A percentile compares a stretch with the other conserved stretches of the same genome.
These are phyloP conservation scores for Asterochloris erici DNA, from an alignment of 139 green algal genomes.

Conservation along the genomic window DNA sequence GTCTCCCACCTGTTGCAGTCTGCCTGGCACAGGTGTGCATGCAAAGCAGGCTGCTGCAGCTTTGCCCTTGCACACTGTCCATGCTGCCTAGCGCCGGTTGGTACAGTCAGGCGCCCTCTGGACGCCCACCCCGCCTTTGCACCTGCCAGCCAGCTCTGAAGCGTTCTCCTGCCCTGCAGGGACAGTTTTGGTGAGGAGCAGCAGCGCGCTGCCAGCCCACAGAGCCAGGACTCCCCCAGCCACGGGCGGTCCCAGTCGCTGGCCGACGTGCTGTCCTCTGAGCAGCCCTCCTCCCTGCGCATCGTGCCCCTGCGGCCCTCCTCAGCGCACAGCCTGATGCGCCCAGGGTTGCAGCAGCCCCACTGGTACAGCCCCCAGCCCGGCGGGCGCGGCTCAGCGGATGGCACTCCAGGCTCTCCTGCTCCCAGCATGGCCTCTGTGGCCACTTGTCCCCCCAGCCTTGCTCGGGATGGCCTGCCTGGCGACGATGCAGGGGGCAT, in stretches of 20 bases:
- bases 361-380: background rate
- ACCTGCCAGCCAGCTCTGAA: too few relatives aligned
- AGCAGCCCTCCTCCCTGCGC: background rate
- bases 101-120: too few relatives aligned
- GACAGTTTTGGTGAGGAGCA: too few relatives aligned
- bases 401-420: too few relatives aligned
- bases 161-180: too few relatives aligned
- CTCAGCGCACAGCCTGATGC: background rate
- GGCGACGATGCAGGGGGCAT: background rate
- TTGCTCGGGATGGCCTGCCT: background rate
- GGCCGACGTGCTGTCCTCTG: background rate
- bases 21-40: too few relatives aligned
- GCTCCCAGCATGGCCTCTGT: conserved; percentile 8
- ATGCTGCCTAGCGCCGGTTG: too few relatives aligned
- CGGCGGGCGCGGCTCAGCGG: background rate
- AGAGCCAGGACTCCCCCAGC: background rate
- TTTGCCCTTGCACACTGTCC: too few relatives aligned
- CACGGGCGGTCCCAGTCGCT: background rate
- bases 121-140: too few relatives aligned
- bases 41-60: too few relatives aligned
- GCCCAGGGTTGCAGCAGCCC: background rate
- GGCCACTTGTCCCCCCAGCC: background rate
- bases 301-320: background rate
- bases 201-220: too few relatives aligned
- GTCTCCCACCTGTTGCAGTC: too few relatives aligned